These are phyloP conservation scores for Colletotrichum sp. DNA, from an alignment of 2,329 filamentous ascomycete genomes.

Conservation along the genomic window DNA sequence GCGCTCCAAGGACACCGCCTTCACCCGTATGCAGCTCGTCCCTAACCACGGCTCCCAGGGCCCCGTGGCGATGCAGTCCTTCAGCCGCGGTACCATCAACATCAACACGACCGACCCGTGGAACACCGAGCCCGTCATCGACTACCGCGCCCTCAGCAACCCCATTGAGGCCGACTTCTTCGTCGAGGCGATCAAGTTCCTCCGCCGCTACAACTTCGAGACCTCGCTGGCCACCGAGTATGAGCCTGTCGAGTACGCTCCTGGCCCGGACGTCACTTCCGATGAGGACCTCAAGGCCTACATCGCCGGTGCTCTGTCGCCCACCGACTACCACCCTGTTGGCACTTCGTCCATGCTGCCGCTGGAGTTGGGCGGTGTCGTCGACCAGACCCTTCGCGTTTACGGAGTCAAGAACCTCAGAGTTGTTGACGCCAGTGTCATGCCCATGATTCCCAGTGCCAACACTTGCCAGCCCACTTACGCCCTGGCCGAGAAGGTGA, in stretches of 20 bases:
- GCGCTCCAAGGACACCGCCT: constrained; percentile 36
- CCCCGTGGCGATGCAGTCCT: constrained; percentile 32
- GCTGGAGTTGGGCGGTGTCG: constrained; percentile 36
- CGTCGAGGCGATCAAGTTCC: constrained; percentile 40
- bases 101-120: constrained; percentile 42
- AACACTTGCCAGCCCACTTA: constrained; percentile 38
- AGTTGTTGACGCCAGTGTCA: constrained; percentile 32
- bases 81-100: constrained; percentile 41
- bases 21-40: constrained; percentile 31
- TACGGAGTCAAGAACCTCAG: constrained; percentile 31
- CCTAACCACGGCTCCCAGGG: constrained; percentile 23
- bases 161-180: constrained; percentile 41
- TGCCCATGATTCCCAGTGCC: constrained; percentile 30
- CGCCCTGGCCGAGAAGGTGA: constrained; percentile 36
- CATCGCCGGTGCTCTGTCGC: constrained; percentile 20
- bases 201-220: constrained; percentile 36
- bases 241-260: constrained; percentile 33
- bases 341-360: constrained; percentile 56
- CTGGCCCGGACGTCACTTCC: constrained; percentile 31
- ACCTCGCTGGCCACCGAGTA: constrained; percentile 36
- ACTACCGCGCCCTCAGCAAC: constrained; percentile 42
- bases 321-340: constrained; percentile 43
- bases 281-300: constrained; percentile 35
- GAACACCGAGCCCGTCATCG: constrained; percentile 36
- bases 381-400: constrained; percentile 31